Evolutionary conservation across 2,329 filamentous ascomycete species (phyloP), one percentile per base, ranked within the genome.

Genomic region (Pseudogymnoascus sp.): DNA sequence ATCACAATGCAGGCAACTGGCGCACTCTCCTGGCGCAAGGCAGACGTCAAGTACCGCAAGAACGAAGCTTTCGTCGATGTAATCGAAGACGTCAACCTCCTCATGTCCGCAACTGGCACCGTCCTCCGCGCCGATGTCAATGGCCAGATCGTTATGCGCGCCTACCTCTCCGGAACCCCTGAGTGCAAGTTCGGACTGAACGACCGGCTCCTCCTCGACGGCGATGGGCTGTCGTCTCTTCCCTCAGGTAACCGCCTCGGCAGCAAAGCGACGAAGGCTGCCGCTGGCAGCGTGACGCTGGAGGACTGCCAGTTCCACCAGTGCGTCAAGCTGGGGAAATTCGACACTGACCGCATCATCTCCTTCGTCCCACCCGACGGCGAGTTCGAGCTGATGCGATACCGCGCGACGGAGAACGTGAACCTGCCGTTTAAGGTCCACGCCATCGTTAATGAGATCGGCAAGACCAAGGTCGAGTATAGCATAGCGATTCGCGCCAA

Each of bases 1-100:
- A 99, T 99, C 76, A 99, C 95, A 26, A 97, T 97, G 93, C 95
- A 99, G 80, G 96, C 95, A 11, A 99, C 95, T 0, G 95, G 96
- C 42, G 95, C 95, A 4, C 83, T 97, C 44, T 97, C 95, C 56
- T 99, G 96, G 95, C 86, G 96, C 70, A 90, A 96, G 73, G 90
- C 93, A 65, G 93, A 97, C 76, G 95, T 99, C 77, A 96, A 96
- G 74, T 99, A 99, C 79, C 90, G 95, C 76, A 99, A 99, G 80
- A 99, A 99, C 79, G 95, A 99, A 77, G 95, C 95, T 33, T 99
- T 99, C 73, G 95, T 99, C 69, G 95, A 99, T 76, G 95, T 99
- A 16, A 99, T 99, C 72, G 95, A 99, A 77, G 95, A 99, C 73
- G 93, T 99, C 72, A 99, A 99, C 76, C 84, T 99, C 64, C 87